Evolutionary conservation across 805 yeast genomes (phyloP).

Genomic region (Candida rishiriensis): DNA sequence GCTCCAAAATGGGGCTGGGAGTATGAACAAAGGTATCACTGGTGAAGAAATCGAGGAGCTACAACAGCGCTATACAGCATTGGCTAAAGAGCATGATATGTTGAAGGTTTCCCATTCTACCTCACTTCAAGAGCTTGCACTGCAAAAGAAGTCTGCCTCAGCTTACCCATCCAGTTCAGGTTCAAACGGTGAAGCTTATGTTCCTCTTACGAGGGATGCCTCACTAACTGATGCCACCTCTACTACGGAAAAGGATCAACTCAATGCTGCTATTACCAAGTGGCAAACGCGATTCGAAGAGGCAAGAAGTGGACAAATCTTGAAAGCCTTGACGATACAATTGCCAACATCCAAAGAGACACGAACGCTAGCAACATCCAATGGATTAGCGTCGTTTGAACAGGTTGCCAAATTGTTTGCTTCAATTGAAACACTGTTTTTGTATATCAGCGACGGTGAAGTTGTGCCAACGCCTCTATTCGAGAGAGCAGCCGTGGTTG

Average conservation of each 20-base stretch:
- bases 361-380: constrained; percentile 1
- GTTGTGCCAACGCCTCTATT: constrained; percentile 40
- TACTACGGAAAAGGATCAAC: constrained; percentile 1
- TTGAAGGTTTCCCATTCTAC: no score
- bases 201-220: no score
- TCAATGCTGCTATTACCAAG: constrained; percentile 27
- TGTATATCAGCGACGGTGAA: constrained; percentile 19
- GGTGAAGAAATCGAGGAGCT: no score
- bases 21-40: background rate
- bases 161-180: no score
- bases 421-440: constrained; percentile 41
- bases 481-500: constrained; percentile 46
- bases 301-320: constrained; percentile 29
- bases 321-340: constrained; percentile 6
- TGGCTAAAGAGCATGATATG: no score
- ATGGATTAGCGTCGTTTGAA: constrained; percentile 14
- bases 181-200: no score
- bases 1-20: background rate
- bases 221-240: no score
- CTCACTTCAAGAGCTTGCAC: no score
- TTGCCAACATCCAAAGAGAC: background rate
- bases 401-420: constrained; percentile 44
- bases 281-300: constrained; percentile 53
- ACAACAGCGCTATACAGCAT: no score
- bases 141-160: no score